Conservation (phyloP, 768 basidiomycete species). For the Russula griseocarnosa region DNA sequence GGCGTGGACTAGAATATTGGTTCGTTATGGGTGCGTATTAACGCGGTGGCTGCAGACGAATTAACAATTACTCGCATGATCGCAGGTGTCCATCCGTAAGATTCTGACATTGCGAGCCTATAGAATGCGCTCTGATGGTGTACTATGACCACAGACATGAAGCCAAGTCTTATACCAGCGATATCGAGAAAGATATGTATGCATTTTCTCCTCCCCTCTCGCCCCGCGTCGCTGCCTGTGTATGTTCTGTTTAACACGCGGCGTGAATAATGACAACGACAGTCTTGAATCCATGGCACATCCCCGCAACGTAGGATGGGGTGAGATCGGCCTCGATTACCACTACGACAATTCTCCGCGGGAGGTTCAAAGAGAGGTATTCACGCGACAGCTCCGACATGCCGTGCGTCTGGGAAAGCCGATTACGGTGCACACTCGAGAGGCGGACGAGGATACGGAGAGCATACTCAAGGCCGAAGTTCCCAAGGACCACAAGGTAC, state of each 20-base stretch:
- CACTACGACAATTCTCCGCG: conserved; percentile 79
- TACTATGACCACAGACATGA: conserved; percentile 51
- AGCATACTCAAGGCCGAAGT: conserved; percentile 72
- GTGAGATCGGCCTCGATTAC: conserved; percentile 85
- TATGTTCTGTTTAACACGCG: not conserved
- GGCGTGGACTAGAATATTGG: conserved; percentile 74
- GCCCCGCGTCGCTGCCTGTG: not conserved
- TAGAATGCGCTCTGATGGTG: not conserved
- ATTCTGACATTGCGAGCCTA: not conserved
- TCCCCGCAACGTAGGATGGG: conserved; percentile 82
- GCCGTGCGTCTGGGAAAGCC: conserved; percentile 71
- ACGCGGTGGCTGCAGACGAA: not conserved
- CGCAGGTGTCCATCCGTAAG: conserved; percentile 71
- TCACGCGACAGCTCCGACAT: conserved; percentile 60
- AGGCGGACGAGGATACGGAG: conserved; percentile 81
- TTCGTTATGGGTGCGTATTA: conserved; percentile 66
- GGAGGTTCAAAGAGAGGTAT: conserved; percentile 59
- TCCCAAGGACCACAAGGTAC: conserved; percentile 62
- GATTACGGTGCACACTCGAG: conserved; percentile 81
- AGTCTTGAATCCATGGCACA: conserved; percentile 74
- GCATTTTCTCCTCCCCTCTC: conserved; percentile 29
- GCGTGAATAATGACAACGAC: not conserved
- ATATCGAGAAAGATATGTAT: conserved; percentile 65
- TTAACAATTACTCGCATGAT: not conserved
- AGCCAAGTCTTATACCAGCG: conserved; percentile 62